phyloP scores from a whole-genome alignment of 2,329 filamentous ascomycete genomes.

The Orbilia blumenaviensis region DNA sequence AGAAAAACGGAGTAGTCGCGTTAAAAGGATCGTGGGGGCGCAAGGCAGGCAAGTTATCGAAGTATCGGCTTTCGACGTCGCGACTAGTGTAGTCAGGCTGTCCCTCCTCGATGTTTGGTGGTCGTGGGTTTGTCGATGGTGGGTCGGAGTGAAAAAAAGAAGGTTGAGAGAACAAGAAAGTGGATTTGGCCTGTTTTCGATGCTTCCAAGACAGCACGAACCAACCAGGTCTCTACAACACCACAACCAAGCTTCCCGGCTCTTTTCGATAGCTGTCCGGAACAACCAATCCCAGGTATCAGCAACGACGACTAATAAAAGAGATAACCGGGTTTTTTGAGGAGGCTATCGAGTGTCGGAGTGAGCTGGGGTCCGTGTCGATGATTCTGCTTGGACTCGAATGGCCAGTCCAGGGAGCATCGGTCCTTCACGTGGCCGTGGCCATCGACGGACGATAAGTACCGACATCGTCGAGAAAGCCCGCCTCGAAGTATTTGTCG shows the following conservation, averaged over 20 bases:
- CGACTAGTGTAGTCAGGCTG: slow-evolving; percentile 7
- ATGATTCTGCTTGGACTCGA: slow-evolving; percentile 37
- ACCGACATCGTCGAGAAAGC: slow-evolving; percentile 69
- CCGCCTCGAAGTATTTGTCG: slow-evolving; percentile 70
- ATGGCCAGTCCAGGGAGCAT: slow-evolving; percentile 52
- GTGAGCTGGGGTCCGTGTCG: slow-evolving; percentile 38
- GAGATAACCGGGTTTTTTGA: neutral
- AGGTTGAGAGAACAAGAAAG: slow-evolving; percentile 29
- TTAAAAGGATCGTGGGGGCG: slow-evolving; percentile 5
- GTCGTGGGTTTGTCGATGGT: slow-evolving; percentile 12
- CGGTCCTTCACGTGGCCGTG: slow-evolving; percentile 57
- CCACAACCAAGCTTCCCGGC: slow-evolving; percentile 3
- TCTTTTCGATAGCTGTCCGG: slow-evolving; percentile 7
- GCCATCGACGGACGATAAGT: slow-evolving; percentile 58
- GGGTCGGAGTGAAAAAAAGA: slow-evolving; percentile 34
- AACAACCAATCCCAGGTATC: neutral
- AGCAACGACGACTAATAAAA: neutral
- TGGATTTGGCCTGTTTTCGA: slow-evolving; percentile 13
- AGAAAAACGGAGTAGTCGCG: slow-evolving; percentile 22
- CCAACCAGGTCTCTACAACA: slow-evolving; percentile 28
- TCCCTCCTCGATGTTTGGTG: neutral
- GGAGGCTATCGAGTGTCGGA: neutral
- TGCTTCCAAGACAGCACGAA: slow-evolving; percentile 20
- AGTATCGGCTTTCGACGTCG: neutral
- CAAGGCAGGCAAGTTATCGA: neutral